Evolutionary conservation across 1,139 yeast genomes (phyloP), one percentile per base, ranked within the genome.

Genomic region (Taphrina deformans): DNA sequence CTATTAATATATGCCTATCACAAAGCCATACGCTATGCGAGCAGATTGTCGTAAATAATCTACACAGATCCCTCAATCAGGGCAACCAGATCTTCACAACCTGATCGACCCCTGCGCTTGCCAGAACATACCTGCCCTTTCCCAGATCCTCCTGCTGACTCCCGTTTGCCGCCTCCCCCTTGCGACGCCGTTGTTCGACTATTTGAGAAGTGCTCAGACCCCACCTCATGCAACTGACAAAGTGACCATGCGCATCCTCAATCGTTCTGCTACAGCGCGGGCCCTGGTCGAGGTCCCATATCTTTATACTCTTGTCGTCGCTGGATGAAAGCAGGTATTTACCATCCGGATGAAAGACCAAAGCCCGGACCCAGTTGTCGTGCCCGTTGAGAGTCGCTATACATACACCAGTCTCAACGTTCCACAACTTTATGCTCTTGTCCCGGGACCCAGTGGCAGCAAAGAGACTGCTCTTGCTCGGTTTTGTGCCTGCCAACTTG

Each of bases 401-500:
- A 38, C 83, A 77, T 74, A 82, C 82, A 1, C 89, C 92, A 59
- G 85, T 84, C 0, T 92, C 84, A 69, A 87, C 73, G 61, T 86
- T 80, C 97, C 97, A 92, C 27, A 92, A 77, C 70, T 85, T 84
- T 46, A 92, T 80, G 1, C 83, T 74, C 71, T 88, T 87, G 75
- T 92, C 97, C 70, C 98, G 80, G 2, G 96, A 90, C 23, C 88
- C 91, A 7, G 96, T 85, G 1, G 87, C 84, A 67, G 92, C 85
- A 55, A 73, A 73, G 56, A 50, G 44, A 10, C 67, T 41, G 14
- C 44, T 40, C 31, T 58, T 66, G 14, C 66, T 55, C 38, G 38
- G 52, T 12, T 55, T 46, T 14, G 46, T 35, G 40, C 63, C 65
- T 9, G 67, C 56, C 66, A 80, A 75, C 62, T 78, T 78, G 71